These are phyloP conservation scores for Aspergillus sp. DNA, from an alignment of 2,329 filamentous ascomycete species.

Conservation along the genomic window DNA sequence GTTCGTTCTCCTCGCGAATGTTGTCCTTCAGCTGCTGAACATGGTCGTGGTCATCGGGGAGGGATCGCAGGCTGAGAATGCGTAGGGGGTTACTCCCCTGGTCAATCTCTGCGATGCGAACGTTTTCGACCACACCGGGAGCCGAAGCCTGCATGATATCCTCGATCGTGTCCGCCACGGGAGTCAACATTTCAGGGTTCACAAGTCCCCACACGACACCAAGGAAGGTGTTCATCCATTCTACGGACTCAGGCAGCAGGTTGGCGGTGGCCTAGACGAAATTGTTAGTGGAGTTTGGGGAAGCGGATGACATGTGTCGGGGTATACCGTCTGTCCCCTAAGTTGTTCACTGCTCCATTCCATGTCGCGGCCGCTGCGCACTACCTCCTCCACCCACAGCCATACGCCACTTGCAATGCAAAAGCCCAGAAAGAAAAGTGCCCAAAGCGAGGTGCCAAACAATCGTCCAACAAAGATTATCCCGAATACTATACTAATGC, in stretches of 20 bases:
- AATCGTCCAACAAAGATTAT: conserved; percentile 75
- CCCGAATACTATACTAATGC: conserved; percentile 65
- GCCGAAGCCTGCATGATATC: conserved; percentile 97
- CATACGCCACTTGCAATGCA: conserved; percentile 76
- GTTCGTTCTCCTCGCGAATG: conserved; percentile 73
- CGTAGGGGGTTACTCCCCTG: conserved; percentile 89
- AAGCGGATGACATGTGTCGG: not conserved
- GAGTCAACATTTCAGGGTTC: conserved; percentile 93
- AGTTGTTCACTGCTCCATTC: conserved; percentile 89
- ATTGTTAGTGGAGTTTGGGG: not conserved
- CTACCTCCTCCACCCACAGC: conserved; percentile 84
- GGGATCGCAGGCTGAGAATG: conserved; percentile 79
- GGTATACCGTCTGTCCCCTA: conserved; percentile 67
- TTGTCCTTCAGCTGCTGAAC: conserved; percentile 79
- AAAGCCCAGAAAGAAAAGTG: conserved; percentile 69
- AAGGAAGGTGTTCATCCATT: conserved; percentile 92
- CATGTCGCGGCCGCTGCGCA: conserved; percentile 74
- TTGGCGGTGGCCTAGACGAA: conserved; percentile 68
- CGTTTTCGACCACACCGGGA: conserved; percentile 86
- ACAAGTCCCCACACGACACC: conserved; percentile 84
- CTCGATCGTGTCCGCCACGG: conserved; percentile 86
- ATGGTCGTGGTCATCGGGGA: conserved; percentile 76
- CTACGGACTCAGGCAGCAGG: conserved; percentile 85
- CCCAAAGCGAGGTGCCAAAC: conserved; percentile 74
- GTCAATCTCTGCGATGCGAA: conserved; percentile 90